phyloP scores from a whole-genome alignment of 148 eudicot species.

The Silene latifolia region DNA sequence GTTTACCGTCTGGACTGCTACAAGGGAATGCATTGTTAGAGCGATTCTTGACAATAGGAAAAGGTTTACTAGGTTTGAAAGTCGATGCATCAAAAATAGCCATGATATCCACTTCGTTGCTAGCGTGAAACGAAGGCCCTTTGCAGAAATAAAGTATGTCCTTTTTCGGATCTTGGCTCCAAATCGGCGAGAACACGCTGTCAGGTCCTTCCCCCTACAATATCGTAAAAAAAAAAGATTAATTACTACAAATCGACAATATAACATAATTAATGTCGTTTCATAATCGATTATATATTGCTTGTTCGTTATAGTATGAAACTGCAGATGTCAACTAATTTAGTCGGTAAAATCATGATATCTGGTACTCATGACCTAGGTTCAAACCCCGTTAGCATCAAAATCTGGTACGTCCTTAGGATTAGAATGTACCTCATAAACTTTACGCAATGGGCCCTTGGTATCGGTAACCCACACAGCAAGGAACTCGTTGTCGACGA shows the following conservation, averaged over 20 bases:
- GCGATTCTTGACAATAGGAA: neutral
- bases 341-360: too few species aligned
- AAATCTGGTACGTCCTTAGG: too few species aligned
- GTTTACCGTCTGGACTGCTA: conserved; percentile 9
- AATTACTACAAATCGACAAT: neutral
- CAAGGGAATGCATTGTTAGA: conserved; percentile 22
- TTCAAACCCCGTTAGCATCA: too few species aligned
- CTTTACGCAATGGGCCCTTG: neutral
- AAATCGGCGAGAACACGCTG: conserved; percentile 13
- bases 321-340: too few species aligned
- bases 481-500: conserved; percentile 18
- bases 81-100: neutral
- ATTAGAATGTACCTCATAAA: neutral
- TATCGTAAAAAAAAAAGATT: neutral
- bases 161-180: conserved; percentile 6
- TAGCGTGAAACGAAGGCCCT: conserved; percentile 1
- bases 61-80: neutral
- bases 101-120: neutral
- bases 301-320: too few species aligned
- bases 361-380: too few species aligned
- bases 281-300: too few species aligned
- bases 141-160: conserved; percentile 15
- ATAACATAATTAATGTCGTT: too few species aligned
- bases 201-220: neutral
- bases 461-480: conserved; percentile 11